These are phyloP conservation scores for Hypsizygus marmoreus DNA, from an alignment of 768 basidiomycete species.

Conservation along the genomic window DNA sequence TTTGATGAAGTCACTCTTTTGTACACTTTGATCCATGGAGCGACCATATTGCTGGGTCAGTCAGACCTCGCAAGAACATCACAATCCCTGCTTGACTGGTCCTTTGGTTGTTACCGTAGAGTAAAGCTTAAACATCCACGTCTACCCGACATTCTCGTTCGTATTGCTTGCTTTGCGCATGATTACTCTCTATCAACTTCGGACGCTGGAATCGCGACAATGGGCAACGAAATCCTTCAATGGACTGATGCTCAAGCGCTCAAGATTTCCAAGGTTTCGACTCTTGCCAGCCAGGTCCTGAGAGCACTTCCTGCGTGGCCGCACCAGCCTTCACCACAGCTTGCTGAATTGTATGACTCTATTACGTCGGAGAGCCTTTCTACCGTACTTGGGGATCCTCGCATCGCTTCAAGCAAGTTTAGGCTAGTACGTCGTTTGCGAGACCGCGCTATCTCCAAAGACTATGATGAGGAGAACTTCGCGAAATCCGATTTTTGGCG, in stretches of 20 bases:
- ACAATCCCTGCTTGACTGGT: conserved; percentile 82
- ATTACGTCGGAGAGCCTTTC: conserved; percentile 52
- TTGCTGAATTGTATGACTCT: conserved; percentile 47
- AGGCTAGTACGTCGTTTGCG: conserved; percentile 68
- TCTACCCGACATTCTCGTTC: conserved; percentile 68
- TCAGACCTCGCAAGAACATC: conserved; percentile 66
- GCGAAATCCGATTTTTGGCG: conserved; percentile 76
- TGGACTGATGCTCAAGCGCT: conserved; percentile 67
- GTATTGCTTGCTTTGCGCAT: conserved; percentile 62
- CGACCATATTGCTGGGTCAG: conserved; percentile 65
- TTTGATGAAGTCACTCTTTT: conserved; percentile 64
- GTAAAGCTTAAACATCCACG: conserved; percentile 44
- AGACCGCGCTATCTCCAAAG: conserved; percentile 41
- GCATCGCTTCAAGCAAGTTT: conserved; percentile 76
- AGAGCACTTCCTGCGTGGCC: conserved; percentile 80
- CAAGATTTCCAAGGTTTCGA: conserved; percentile 38
- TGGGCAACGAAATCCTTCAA: conserved; percentile 50
- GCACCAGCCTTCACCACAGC: conserved; percentile 49
- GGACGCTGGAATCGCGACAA: conserved; percentile 26
- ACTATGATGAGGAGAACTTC: conserved; percentile 48
- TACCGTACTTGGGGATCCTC: conserved; percentile 55
- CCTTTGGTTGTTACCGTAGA: conserved; percentile 53
- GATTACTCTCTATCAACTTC: conserved; percentile 45
- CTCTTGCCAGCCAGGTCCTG: conserved; percentile 43
- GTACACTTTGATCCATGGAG: conserved; percentile 67